Percentiles rank a stretch among this genome's conserved stretches.
Conservation (phyloP, 2,329 filamentous ascomycete genomes). For the Alternaria alternata region DNA sequence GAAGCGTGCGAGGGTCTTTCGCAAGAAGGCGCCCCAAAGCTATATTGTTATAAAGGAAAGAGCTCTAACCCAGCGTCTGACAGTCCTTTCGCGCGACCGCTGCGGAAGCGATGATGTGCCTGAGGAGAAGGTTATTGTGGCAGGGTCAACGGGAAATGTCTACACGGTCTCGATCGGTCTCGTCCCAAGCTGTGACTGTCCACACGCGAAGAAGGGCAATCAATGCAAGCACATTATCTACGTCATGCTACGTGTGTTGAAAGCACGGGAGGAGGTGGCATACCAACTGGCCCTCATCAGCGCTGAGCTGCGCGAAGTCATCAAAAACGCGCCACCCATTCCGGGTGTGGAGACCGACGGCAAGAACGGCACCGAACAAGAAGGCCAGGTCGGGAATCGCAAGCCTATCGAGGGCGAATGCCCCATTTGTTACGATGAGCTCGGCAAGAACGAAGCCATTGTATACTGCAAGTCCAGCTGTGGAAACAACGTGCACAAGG, state of each 20-base stretch:
- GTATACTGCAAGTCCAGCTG: constrained; percentile 67
- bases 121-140: constrained; percentile 64
- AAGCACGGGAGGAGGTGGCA: constrained; percentile 62
- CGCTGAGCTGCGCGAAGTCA: constrained; percentile 65
- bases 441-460: constrained; percentile 44
- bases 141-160: constrained; percentile 69
- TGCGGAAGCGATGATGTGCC: constrained; percentile 55
- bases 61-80: constrained; percentile 64
- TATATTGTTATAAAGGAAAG: constrained; percentile 59
- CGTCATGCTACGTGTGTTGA: constrained; percentile 66
- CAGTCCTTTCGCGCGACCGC: constrained; percentile 62
- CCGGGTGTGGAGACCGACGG: constrained; percentile 50
- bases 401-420: constrained; percentile 70
- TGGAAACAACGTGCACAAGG: constrained; percentile 69
- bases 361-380: constrained; percentile 34
- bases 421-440: constrained; percentile 62
- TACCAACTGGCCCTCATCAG: constrained; percentile 69
- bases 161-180: constrained; percentile 65
- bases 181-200: constrained; percentile 63
- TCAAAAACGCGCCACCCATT: constrained; percentile 61
- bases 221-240: constrained; percentile 73
- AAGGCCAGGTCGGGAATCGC: constrained; percentile 56
- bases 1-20: constrained; percentile 44
- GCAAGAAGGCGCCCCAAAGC: constrained; percentile 53
- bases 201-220: constrained; percentile 62